phyloP scores from a whole-genome alignment of 2,329 filamentous ascomycete species.

The Dactylella cylindrospora region DNA sequence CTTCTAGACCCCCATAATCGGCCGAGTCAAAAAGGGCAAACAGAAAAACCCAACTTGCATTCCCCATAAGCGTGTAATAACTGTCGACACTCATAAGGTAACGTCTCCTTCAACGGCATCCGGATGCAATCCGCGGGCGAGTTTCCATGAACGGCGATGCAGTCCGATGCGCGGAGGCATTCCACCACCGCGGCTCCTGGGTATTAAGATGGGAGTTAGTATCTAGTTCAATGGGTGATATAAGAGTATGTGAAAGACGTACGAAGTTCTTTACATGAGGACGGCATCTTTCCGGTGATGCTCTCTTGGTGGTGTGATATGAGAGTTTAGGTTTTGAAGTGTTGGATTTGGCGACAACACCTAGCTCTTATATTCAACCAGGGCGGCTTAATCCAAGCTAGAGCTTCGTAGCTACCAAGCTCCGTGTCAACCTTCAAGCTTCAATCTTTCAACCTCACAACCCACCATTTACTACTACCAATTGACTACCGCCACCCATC shows the following conservation, averaged over 20 bases:
- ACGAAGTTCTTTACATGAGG: conserved; percentile 97
- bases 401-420: no score
- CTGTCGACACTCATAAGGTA: conserved; percentile 87
- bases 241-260: conserved; percentile 53
- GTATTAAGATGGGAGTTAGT: conserved; percentile 14
- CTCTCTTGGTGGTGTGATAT: no score
- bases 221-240: background rate
- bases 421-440: background rate
- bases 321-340: no score
- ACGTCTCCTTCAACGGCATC: conserved; percentile 73
- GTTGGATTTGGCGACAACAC: no score
- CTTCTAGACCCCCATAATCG: background rate
- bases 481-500: background rate
- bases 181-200: conserved; percentile 85
- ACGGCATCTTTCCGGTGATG: conserved; percentile 85
- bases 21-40: background rate
- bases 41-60: conserved; percentile 64
- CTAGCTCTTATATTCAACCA: no score
- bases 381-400: no score
- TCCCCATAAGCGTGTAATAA: conserved; percentile 89
- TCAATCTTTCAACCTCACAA: background rate
- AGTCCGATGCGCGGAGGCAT: conserved; percentile 95
- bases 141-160: conserved; percentile 89
- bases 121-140: conserved; percentile 84
- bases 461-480: conserved; percentile 1